Conservation (phyloP, 2,329 filamentous ascomycete species). For the Akanthomyces uredinophilus region DNA sequence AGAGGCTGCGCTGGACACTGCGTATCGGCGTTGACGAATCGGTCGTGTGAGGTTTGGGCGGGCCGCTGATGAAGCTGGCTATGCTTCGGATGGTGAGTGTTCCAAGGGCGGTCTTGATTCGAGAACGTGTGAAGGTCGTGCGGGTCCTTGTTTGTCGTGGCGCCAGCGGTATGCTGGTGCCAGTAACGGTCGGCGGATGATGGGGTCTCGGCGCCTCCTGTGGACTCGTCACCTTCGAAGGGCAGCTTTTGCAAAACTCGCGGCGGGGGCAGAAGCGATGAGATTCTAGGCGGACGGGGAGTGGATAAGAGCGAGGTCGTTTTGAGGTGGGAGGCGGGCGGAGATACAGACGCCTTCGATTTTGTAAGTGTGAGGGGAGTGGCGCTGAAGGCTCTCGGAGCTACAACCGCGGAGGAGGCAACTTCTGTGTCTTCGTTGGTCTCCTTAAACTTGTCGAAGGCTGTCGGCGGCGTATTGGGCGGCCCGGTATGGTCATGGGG, state of each 20-base stretch:
- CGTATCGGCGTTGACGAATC: background rate
- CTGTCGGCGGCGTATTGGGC: background rate
- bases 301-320: constrained; percentile 27
- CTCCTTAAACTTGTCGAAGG: background rate
- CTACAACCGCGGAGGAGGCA: background rate
- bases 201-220: background rate
- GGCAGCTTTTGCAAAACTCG: background rate
- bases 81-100: background rate
- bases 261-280: constrained; percentile 38
- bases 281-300: constrained; percentile 35
- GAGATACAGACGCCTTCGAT: background rate
- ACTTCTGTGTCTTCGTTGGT: background rate
- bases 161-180: background rate
- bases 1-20: background rate
- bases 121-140: background rate
- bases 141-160: background rate
- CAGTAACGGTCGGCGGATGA: background rate
- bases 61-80: background rate
- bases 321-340: constrained; percentile 21
- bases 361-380: background rate
- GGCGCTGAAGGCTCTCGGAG: background rate
- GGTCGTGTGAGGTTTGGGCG: background rate
- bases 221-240: background rate
- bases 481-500: background rate
- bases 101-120: background rate